phyloP scores from a whole-genome alignment of 164 flowering plant genomes.

The Brasenia schreberi region DNA sequence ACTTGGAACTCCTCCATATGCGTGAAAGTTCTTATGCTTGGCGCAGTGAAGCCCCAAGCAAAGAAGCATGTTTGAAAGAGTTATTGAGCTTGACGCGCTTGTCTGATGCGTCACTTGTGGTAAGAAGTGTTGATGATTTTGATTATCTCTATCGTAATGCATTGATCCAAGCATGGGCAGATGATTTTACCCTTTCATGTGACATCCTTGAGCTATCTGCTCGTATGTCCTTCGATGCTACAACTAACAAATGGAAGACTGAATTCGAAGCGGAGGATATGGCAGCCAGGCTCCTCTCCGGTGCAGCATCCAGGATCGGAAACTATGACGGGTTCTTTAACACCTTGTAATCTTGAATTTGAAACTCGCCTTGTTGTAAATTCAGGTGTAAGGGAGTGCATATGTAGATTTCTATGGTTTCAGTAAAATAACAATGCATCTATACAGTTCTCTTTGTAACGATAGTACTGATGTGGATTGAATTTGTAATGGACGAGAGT shows the following conservation, averaged over 20 bases:
- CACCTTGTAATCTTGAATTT: neutral
- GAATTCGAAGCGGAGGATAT: neutral
- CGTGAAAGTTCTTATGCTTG: neutral
- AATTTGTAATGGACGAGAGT: too few relatives aligned
- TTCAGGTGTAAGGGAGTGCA: too few relatives aligned
- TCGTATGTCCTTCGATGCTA: neutral
- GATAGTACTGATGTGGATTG: too few relatives aligned
- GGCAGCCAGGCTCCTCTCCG: neutral
- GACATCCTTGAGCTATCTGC: neutral
- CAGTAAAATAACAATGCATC: too few relatives aligned
- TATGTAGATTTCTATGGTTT: too few relatives aligned
- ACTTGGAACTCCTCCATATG: neutral
- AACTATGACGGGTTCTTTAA: neutral
- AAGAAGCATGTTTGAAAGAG: neutral
- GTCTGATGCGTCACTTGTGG: neutral
- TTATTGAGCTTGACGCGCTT: neutral
- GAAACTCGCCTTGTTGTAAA: neutral
- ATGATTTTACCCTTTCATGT: neutral
- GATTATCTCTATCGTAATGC: neutral
- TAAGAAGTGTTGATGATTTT: neutral
- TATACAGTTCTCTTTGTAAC: too few relatives aligned
- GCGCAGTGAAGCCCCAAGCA: neutral
- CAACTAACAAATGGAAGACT: neutral
- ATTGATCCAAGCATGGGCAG: neutral
- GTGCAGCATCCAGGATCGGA: neutral